phyloP scores from a whole-genome alignment of 768 basidiomycete genomes.

The Rickenella mellea region DNA sequence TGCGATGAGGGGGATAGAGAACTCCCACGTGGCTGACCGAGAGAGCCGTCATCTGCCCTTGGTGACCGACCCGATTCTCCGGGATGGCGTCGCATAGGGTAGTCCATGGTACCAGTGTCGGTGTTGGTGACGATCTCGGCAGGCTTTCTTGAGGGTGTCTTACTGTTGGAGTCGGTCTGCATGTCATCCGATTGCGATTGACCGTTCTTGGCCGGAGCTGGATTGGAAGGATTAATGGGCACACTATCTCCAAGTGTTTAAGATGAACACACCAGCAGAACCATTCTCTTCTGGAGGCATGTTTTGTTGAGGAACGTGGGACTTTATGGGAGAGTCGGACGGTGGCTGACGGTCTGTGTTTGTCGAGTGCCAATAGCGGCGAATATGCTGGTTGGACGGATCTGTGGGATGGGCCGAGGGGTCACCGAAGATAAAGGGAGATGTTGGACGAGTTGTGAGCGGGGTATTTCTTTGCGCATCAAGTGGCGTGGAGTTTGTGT shows the following conservation, averaged over 20 bases:
- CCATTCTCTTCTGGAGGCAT: too few relatives aligned
- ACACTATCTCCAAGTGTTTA: too few relatives aligned
- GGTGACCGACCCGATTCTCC: slow-evolving; percentile 43
- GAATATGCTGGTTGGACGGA: slow-evolving; percentile 10
- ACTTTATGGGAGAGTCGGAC: too few relatives aligned
- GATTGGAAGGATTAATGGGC: too few relatives aligned
- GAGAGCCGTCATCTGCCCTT: slow-evolving; percentile 8
- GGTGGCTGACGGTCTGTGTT: too few relatives aligned
- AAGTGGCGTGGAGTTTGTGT: slow-evolving; percentile 10
- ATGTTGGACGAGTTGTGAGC: slow-evolving; percentile 45
- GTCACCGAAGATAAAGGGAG: slow-evolving; percentile 67
- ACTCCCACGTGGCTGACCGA: slow-evolving; percentile 2
- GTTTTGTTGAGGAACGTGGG: too few relatives aligned
- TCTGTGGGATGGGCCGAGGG: slow-evolving; percentile 29
- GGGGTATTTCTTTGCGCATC: slow-evolving; percentile 24
- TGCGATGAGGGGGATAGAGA: slow-evolving; percentile 13
- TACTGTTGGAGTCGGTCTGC: slow-evolving; percentile 28
- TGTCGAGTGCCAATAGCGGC: slow-evolving; percentile 3
- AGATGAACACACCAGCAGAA: too few relatives aligned
- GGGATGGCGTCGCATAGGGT: slow-evolving; percentile 63
- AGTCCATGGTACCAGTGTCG: slow-evolving; percentile 38
- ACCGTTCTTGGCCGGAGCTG: too few relatives aligned
- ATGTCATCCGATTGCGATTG: slow-evolving; percentile 27
- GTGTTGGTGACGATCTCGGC: slow-evolving; percentile 12
- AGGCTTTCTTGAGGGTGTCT: slow-evolving; percentile 2